Conservation (phyloP, 352 stramenopile genomes). For the Globisporangium parvum region DNA sequence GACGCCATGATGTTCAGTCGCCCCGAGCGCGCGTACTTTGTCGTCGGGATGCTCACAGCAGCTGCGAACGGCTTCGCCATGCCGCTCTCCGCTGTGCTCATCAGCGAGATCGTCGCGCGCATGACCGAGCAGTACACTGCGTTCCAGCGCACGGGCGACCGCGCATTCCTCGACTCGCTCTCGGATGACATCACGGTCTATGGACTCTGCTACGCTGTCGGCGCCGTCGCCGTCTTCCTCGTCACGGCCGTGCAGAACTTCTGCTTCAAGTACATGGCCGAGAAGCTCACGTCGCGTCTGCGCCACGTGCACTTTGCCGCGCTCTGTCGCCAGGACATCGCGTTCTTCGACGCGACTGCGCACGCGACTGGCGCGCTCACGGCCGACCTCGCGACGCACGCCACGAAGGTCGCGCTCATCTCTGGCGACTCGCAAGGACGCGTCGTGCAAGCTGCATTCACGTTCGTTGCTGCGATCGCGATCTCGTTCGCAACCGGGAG, state of each 20-base stretch:
- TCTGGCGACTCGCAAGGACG: conserved; percentile 37
- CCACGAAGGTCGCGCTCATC: conserved; percentile 31
- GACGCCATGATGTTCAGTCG: conserved; percentile 22
- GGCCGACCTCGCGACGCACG: conserved; percentile 44
- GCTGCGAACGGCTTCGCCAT: conserved; percentile 26
- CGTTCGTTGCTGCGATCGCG: conserved; percentile 15
- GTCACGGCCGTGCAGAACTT: conserved; percentile 29
- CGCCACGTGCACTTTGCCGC: conserved; percentile 43
- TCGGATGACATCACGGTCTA: conserved; percentile 20
- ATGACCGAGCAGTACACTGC: conserved; percentile 27
- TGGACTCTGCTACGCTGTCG: conserved; percentile 27
- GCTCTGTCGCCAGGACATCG: conserved; percentile 37
- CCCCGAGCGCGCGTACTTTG: conserved; percentile 32
- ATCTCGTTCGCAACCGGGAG: conserved; percentile 13
- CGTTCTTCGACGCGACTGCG: conserved; percentile 64
- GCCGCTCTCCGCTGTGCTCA: conserved; percentile 25
- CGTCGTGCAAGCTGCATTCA: conserved; percentile 40
- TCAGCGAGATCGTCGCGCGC: conserved; percentile 26
- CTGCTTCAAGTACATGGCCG: conserved; percentile 40
- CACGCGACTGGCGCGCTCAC: conserved; percentile 47
- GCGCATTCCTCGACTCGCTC: conserved; percentile 15
- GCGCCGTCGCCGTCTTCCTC: conserved; percentile 21
- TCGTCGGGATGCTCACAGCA: conserved; percentile 23
- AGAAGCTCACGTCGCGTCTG: conserved; percentile 43
- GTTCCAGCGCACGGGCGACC: conserved; percentile 21